These are phyloP conservation scores for Carex pumila DNA, from an alignment of 176 grass and related monocot genomes.

Conservation along the genomic window DNA sequence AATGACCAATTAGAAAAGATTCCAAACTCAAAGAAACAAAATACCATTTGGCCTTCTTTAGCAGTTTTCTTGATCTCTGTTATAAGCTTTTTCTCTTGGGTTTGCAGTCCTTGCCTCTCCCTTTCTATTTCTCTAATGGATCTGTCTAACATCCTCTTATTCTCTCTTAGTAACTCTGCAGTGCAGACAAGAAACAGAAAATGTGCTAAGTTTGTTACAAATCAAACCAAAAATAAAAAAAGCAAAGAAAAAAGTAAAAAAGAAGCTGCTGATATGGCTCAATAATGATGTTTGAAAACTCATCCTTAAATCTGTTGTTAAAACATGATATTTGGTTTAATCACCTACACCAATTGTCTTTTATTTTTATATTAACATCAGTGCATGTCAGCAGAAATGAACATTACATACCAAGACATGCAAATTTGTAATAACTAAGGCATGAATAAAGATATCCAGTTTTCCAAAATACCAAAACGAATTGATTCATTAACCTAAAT, in stretches of 20 bases:
- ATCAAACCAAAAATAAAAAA: neutral
- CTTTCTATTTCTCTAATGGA: slow-evolving; percentile 70
- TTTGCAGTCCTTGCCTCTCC: slow-evolving; percentile 62
- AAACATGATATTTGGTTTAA: too few relatives aligned
- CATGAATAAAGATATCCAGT: neutral
- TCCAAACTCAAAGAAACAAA: neutral
- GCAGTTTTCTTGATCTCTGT: slow-evolving; percentile 75
- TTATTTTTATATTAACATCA: too few relatives aligned
- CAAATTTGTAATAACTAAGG: neutral
- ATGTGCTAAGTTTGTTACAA: neutral
- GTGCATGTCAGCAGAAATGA: too few relatives aligned
- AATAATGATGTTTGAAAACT: too few relatives aligned
- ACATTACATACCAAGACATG: neutral
- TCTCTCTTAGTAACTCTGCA: slow-evolving; percentile 64
- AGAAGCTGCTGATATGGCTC: too few relatives aligned
- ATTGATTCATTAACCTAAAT: neutral
- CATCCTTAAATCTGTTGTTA: too few relatives aligned
- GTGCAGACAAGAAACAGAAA: neutral
- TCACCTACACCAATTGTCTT: too few relatives aligned
- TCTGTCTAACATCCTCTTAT: slow-evolving; percentile 64
- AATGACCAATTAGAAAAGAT: neutral
- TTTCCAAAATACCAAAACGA: neutral
- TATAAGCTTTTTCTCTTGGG: slow-evolving; percentile 71
- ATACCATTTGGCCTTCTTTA: slow-evolving; percentile 82
- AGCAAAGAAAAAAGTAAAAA: too few relatives aligned